Evolutionary conservation across 2,329 filamentous ascomycete species (phyloP), one percentile per base, ranked within the genome.

Genomic region (Fusarium illudens): DNA sequence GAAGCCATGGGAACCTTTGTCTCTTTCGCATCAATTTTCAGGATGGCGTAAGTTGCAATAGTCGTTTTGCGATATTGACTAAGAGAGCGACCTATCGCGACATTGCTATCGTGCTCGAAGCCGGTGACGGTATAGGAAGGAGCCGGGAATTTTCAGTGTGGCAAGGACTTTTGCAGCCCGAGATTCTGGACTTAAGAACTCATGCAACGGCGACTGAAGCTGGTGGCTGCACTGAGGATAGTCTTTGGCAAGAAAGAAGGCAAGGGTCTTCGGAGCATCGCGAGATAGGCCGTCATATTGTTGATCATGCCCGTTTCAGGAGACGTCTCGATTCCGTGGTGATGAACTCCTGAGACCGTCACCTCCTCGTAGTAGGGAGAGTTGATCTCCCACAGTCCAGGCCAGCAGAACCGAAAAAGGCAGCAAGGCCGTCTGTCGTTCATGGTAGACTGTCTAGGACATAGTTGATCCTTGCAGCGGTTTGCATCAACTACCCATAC

Each of bases 71-170:
- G 15, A 29, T n/a, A 37, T 48, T 64, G 57, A 29, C 27, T 44
- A 70, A 68, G 48, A 58, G 42, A 7, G 32, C 6, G 30, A 17
- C 50, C 48, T 65, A 71, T 69, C 56, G 50, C 58, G 55, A 64
- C 55, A 67, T 60, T 19, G 27, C 27, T 37, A 44, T 49, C 29
- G 20, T 22, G 39, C 22, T 37, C 3, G 29, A 25, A n/a, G 37
- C 19, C 15, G 29, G 30, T 61, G 39, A 58, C 65, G 29, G 55
- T 63, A 60, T 73, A 65, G 68, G 65, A 72, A 71, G 71, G 68
- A 65, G 65, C 59, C 46, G 19, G 22, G 19, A 62, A 36, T 32
- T 37, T 25, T 34, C 29, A 37, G 50, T 30, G 51, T 48, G 42
- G 58, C 13, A 69, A 54, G 69, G 30, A 67, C 67, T 69, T 69